Percentiles rank a stretch among this genome's conserved stretches.
Conservation (phyloP, 163 green algal genomes). For the Prototheca cutis region DNA sequence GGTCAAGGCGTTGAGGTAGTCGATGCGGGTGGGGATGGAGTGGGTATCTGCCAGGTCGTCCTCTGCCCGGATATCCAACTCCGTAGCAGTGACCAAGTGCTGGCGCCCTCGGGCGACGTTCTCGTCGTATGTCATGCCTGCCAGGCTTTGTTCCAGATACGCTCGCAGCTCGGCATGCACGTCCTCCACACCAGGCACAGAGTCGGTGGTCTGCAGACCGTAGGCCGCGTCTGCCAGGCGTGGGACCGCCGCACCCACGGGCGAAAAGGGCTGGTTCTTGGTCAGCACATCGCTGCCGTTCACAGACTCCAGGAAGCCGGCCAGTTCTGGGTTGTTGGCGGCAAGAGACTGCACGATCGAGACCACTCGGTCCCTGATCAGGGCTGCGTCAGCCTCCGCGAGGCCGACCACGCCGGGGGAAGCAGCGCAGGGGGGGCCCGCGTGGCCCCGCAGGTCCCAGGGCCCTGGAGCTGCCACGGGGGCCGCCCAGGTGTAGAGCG, state of each 20-base stretch:
- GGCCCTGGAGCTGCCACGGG: too few species aligned
- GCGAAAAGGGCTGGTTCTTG: not conserved
- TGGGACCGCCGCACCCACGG: not conserved
- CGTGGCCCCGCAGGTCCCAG: too few species aligned
- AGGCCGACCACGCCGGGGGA: not conserved
- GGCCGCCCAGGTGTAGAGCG: too few species aligned
- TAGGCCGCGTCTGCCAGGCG: not conserved
- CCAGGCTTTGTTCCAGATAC: not conserved
- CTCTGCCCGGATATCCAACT: conserved; percentile 6
- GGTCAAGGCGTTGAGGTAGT: conserved; percentile 16
- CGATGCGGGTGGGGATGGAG: conserved; percentile 6
- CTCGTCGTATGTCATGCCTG: not conserved
- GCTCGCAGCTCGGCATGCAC: conserved; percentile 22
- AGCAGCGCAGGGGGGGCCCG: too few species aligned
- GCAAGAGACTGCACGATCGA: not conserved
- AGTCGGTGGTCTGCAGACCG: not conserved
- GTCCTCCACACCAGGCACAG: conserved; percentile 22
- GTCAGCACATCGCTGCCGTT: not conserved
- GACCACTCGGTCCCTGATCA: not conserved
- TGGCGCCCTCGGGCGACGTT: conserved; percentile 5
- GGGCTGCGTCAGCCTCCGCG: not conserved
- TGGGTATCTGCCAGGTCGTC: conserved; percentile 4
- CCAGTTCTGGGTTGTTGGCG: not conserved
- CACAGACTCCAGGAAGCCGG: not conserved
- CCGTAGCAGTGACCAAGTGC: conserved; percentile 1